phyloP scores from a whole-genome alignment of 1,139 yeast genomes.

The Candida albicans region DNA sequence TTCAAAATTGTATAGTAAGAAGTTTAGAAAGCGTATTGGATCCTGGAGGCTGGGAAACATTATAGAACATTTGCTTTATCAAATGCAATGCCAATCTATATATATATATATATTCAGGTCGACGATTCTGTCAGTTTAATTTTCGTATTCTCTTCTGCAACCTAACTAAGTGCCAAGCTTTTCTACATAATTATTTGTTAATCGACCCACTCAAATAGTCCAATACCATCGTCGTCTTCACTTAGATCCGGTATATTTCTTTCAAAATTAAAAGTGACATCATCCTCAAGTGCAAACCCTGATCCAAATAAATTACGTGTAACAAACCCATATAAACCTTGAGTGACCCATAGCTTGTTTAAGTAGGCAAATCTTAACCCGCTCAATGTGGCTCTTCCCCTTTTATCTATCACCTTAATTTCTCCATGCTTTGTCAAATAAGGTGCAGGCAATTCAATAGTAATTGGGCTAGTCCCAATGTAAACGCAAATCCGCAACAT shows the following conservation, averaged over 20 bases:
- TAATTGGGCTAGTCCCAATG: constrained; percentile 29
- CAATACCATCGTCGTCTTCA: constrained; percentile 18
- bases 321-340: constrained; percentile 43
- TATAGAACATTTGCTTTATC: constrained; percentile 33
- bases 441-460: constrained; percentile 53
- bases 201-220: constrained; percentile 5
- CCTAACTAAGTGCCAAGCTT: background rate
- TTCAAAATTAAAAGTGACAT: constrained; percentile 13
- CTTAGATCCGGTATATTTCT: constrained; percentile 19
- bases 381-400: constrained; percentile 56
- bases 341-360: constrained; percentile 60
- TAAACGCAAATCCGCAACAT: constrained; percentile 38
- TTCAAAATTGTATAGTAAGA: constrained; percentile 76
- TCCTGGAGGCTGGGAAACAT: constrained; percentile 95
- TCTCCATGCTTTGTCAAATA: constrained; percentile 75
- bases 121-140: constrained; percentile 10
- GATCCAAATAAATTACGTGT: constrained; percentile 36
- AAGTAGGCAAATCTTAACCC: constrained; percentile 53
- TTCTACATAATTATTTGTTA: background rate
- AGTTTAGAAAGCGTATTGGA: constrained; percentile 76
- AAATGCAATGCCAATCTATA: background rate
- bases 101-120: constrained; percentile 9
- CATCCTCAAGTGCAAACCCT: constrained; percentile 13
- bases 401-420: constrained; percentile 52
- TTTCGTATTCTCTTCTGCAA: constrained; percentile 19